Evolutionary conservation across 2,329 filamentous ascomycete genomes (phyloP).

Genomic region (Venturia asperata): DNA sequence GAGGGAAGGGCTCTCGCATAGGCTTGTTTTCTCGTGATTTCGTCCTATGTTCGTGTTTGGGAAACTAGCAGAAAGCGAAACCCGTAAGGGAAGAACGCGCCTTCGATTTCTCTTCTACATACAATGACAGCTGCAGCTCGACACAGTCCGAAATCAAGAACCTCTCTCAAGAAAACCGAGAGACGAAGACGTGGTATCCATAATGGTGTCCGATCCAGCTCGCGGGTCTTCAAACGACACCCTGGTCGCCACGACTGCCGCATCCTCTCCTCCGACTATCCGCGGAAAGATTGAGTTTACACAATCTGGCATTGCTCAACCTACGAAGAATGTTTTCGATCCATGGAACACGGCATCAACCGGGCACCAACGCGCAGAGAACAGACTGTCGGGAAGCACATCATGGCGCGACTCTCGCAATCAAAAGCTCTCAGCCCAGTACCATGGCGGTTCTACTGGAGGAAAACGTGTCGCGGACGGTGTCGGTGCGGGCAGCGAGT

Average conservation of each 20-base stretch:
- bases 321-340: conserved; percentile 45
- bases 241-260: background rate
- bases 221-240: conserved; percentile 4
- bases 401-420: conserved; percentile 67
- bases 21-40: conserved; percentile 12
- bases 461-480: conserved; percentile 57
- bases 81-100: too few species aligned
- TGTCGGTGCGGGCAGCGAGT: conserved; percentile 56
- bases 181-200: background rate
- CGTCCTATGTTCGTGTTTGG: background rate
- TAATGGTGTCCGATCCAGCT: conserved; percentile 5
- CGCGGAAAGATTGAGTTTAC: conserved; percentile 9
- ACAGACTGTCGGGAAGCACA: conserved; percentile 51
- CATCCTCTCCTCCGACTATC: background rate
- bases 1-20: too few species aligned
- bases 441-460: conserved; percentile 32
- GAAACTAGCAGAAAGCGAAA: background rate
- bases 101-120: too few species aligned
- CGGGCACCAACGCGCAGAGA: conserved; percentile 73
- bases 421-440: conserved; percentile 61
- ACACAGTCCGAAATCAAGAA: too few species aligned
- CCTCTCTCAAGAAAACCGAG: background rate
- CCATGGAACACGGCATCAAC: conserved; percentile 67
- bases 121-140: background rate
- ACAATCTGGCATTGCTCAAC: conserved; percentile 16